Evolutionary conservation across 2,329 filamentous ascomycete species (phyloP), one percentile per base, ranked within the genome.

Genomic region (Tricladium varicosporioides): DNA sequence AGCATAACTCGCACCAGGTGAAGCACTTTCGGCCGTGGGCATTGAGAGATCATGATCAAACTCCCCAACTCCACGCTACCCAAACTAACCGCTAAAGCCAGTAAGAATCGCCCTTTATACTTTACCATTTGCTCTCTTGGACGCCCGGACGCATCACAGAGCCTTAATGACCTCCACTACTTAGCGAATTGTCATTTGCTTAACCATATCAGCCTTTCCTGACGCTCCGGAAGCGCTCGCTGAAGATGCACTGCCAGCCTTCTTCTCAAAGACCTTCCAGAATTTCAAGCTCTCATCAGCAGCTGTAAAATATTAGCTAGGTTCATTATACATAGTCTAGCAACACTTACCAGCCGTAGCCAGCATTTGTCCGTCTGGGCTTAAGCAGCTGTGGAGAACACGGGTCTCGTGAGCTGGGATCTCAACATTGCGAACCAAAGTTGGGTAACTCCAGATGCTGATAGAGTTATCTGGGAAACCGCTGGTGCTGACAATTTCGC

Each of bases 261-360:
- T 97, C 84, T 96, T 97, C 83, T 99, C 94, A 71, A 99, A 99
- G 67, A 99, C 83, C 86, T 99, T 99, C 94, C 94, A 99, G 82
- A 99, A 99, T 80, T 99, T 99, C 74, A 99, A 82, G 71, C 88
- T 93, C 81, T 99, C 94, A 69, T 99, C 94, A 40, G 93, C 92
- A 67, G 93, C 90, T 85, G 62, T 32, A 51, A 40, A 5, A 51
- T 46, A 59, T 73, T 67, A 74, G 73, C 62, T 64, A 64, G 52
- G 57, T 56, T 18, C 31, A 42, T n/a, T n/a, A 18, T 42, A 45
- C 27, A 18, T 15, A 31, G 16, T 5, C 18, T n/a, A 16, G 27
- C 18, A 44, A 36, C 54, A 73, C 82, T 78, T 76, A 86, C 84
- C 88, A 59, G 94, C 93, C 51, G 94, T 99, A 51, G 94, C 94